Percentiles rank a stretch among this genome's conserved stretches.
phyloP scores from a whole-genome alignment of 2,329 filamentous ascomycete genomes.

The Trichoderma sp. region DNA sequence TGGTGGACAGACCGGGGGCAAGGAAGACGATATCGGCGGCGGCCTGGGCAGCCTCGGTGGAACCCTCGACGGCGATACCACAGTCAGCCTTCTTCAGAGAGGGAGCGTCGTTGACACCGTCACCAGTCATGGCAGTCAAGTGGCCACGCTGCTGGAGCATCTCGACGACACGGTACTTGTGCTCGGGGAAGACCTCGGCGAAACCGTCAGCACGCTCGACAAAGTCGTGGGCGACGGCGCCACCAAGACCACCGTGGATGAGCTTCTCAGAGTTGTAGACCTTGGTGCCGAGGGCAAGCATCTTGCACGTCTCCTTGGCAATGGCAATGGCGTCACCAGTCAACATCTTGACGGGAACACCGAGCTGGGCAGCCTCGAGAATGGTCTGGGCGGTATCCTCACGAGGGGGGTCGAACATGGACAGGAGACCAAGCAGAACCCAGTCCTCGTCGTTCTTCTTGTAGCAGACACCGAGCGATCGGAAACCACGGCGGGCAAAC shows the following conservation, averaged over 20 bases:
- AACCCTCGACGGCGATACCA: constrained; percentile 91
- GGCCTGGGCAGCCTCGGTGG: constrained; percentile 86
- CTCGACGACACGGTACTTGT: constrained; percentile 94
- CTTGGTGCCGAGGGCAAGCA: constrained; percentile 89
- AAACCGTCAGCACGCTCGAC: constrained; percentile 94
- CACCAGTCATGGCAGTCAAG: constrained; percentile 93
- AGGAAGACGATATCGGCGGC: constrained; percentile 94
- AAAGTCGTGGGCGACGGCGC: constrained; percentile 94
- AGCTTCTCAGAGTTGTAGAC: constrained; percentile 93
- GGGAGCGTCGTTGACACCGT: constrained; percentile 91
- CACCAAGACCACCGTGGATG: constrained; percentile 84
- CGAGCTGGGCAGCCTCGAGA: constrained; percentile 83
- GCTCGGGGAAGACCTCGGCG: constrained; percentile 90
- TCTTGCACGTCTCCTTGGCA: constrained; percentile 85
- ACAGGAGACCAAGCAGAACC: constrained; percentile 95
- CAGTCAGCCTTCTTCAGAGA: constrained; percentile 93
- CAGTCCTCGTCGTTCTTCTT: constrained; percentile 79
- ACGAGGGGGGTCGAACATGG: constrained; percentile 87
- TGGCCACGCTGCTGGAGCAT: constrained; percentile 92
- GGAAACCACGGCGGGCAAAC: constrained; percentile 90
- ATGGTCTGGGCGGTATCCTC: constrained; percentile 90
- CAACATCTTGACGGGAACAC: constrained; percentile 93
- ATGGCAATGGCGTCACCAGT: constrained; percentile 94
- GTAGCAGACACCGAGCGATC: constrained; percentile 88
- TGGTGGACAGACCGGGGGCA: constrained; percentile 84